These are phyloP conservation scores for Erysimum cheiri DNA, from an alignment of 441 rosid genomes.

Conservation along the genomic window DNA sequence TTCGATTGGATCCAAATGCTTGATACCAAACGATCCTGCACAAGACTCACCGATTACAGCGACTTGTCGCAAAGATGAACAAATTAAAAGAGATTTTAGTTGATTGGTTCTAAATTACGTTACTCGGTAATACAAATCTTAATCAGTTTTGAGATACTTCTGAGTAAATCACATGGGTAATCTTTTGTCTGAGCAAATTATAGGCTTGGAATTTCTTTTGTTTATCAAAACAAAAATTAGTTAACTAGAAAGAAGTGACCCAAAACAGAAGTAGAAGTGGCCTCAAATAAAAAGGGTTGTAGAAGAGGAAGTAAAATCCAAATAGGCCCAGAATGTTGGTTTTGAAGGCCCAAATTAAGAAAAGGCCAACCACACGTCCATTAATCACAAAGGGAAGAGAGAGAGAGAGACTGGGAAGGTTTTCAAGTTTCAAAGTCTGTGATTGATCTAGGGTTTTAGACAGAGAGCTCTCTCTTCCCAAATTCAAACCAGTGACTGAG, in stretches of 20 bases:
- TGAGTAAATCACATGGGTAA: too few relatives aligned
- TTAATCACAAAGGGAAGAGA: not conserved
- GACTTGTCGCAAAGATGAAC: not conserved
- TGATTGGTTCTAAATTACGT: not conserved
- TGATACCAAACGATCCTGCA: not conserved
- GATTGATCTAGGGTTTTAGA: conserved; percentile 38
- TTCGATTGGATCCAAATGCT: conserved; percentile 1
- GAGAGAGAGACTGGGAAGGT: not conserved
- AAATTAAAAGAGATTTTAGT: not conserved
- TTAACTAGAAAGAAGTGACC: not conserved
- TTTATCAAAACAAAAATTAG: not conserved
- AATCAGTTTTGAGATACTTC: not conserved
- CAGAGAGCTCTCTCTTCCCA: not conserved
- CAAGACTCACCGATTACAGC: too few relatives aligned
- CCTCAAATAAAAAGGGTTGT: too few relatives aligned
- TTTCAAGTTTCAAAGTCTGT: conserved; percentile 3
- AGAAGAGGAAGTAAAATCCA: not conserved
- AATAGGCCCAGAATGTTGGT: not conserved
- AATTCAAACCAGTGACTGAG: not conserved
- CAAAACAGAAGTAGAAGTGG: not conserved
- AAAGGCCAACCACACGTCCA: not conserved
- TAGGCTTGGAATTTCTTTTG: too few relatives aligned
- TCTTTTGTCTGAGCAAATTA: too few relatives aligned
- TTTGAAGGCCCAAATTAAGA: conserved; percentile 15
- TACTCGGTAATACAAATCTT: not conserved